phyloP scores from a whole-genome alignment of 352 stramenopile species.

The Phytophthora cryptogea region DNA sequence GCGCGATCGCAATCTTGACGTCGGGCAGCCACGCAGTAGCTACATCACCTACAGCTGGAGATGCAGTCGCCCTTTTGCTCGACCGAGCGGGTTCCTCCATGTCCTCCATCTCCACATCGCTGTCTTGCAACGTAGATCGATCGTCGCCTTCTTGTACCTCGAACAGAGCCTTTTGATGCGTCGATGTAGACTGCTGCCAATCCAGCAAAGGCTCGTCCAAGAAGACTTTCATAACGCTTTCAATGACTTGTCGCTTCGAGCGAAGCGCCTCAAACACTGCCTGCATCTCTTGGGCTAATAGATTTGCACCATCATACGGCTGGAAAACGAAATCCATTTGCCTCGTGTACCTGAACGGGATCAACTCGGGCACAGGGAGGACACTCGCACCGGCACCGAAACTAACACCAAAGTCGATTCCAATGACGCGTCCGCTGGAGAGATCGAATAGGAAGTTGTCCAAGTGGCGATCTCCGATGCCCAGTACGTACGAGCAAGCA shows the following conservation, averaged over 20 bases:
- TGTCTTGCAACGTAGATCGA: slow-evolving; percentile 31
- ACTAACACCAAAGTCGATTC: slow-evolving; percentile 93
- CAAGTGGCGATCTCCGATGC: slow-evolving; percentile 91
- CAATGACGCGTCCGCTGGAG: slow-evolving; percentile 73
- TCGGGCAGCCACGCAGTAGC: slow-evolving; percentile 64
- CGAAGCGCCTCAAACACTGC: slow-evolving; percentile 83
- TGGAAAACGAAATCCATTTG: slow-evolving; percentile 77
- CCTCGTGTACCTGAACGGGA: slow-evolving; percentile 89
- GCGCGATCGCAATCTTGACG: slow-evolving; percentile 77
- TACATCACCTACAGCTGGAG: slow-evolving; percentile 3
- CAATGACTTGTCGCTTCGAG: slow-evolving; percentile 79
- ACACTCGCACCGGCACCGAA: slow-evolving; percentile 87
- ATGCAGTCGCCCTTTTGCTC: slow-evolving; percentile 16
- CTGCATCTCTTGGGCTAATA: slow-evolving; percentile 86
- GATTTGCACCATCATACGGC: slow-evolving; percentile 67
- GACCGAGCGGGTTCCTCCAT: slow-evolving; percentile 15
- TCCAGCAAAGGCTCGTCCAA: slow-evolving; percentile 91
- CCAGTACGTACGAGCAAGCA: slow-evolving; percentile 87
- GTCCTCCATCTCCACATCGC: slow-evolving; percentile 44
- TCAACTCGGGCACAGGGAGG: slow-evolving; percentile 88
- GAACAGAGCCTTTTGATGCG: slow-evolving; percentile 65
- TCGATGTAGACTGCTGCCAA: slow-evolving; percentile 82
- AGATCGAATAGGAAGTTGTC: slow-evolving; percentile 92
- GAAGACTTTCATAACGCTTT: slow-evolving; percentile 92
- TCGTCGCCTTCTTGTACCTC: slow-evolving; percentile 16